phyloP scores from a whole-genome alignment of 352 stramenopile species.

The Phytopythium ostracodes region DNA sequence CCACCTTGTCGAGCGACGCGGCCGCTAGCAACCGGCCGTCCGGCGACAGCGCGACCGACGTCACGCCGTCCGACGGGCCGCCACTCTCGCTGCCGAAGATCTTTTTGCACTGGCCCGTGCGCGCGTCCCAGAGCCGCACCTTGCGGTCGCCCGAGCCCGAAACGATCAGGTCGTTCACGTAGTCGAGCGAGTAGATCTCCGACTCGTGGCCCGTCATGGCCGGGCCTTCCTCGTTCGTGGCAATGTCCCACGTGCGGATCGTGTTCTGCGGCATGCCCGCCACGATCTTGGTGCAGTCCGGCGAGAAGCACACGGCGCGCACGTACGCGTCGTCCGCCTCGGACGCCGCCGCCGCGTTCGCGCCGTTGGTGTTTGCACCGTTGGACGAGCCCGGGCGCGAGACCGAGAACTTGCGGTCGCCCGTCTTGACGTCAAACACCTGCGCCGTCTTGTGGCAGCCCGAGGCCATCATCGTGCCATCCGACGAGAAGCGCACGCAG shows the following conservation, averaged over 20 bases:
- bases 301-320: slow-evolving; percentile 81
- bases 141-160: slow-evolving; percentile 83
- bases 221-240: slow-evolving; percentile 77
- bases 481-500: slow-evolving; percentile 80
- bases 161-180: slow-evolving; percentile 84
- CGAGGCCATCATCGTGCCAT: slow-evolving; percentile 83
- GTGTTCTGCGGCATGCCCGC: slow-evolving; percentile 88
- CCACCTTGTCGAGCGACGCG: slow-evolving; percentile 81
- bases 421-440: slow-evolving; percentile 85
- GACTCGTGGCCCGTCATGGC: slow-evolving; percentile 82
- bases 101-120: slow-evolving; percentile 79
- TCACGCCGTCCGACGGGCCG: slow-evolving; percentile 76
- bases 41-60: slow-evolving; percentile 73
- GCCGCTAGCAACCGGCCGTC: slow-evolving; percentile 75
- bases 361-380: slow-evolving; percentile 26
- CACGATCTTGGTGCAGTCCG: slow-evolving; percentile 79
- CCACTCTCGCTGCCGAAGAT: slow-evolving; percentile 81
- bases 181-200: slow-evolving; percentile 86
- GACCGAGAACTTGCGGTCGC: slow-evolving; percentile 78
- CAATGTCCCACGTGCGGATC: slow-evolving; percentile 86
- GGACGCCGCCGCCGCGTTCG: slow-evolving; percentile 38
- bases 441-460: slow-evolving; percentile 85
- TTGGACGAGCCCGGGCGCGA: slow-evolving; percentile 54
- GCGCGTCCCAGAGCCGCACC: slow-evolving; percentile 79
- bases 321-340: slow-evolving; percentile 82